Evolutionary conservation across 2,329 filamentous ascomycete species (phyloP).

Genomic region (Fusarium equiseti): DNA sequence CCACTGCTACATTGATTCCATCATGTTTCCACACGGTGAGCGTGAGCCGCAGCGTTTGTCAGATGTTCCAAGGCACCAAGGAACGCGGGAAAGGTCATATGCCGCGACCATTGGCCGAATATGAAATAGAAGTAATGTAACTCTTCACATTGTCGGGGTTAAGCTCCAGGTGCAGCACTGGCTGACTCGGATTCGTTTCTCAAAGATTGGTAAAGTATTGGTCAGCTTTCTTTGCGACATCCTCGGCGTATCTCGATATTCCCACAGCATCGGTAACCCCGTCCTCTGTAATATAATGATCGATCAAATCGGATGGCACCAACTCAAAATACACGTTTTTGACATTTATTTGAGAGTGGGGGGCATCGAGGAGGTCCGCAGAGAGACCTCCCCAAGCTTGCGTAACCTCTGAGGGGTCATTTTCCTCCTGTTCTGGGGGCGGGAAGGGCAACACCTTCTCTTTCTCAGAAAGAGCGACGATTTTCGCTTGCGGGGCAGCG

Average conservation of each 20-base stretch:
- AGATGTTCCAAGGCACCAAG: slow-evolving; percentile 17
- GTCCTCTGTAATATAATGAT: slow-evolving; percentile 67
- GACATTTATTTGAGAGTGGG: slow-evolving; percentile 49
- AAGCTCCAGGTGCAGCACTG: slow-evolving; percentile 13
- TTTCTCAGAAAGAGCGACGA: slow-evolving; percentile 68
- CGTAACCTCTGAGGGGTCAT: slow-evolving; percentile 64
- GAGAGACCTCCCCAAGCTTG: slow-evolving; percentile 57
- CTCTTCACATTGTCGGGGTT: slow-evolving; percentile 19
- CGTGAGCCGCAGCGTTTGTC: slow-evolving; percentile 10
- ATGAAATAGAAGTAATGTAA: slow-evolving; percentile 11
- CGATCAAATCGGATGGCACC: slow-evolving; percentile 63
- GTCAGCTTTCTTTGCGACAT: slow-evolving; percentile 53
- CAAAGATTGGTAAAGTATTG: slow-evolving; percentile 58
- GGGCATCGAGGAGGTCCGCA: not conserved
- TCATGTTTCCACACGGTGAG: slow-evolving; percentile 18
- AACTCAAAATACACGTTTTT: slow-evolving; percentile 72
- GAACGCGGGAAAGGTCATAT: not conserved
- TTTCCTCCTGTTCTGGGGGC: slow-evolving; percentile 59
- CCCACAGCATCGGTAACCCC: slow-evolving; percentile 57
- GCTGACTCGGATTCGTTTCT: slow-evolving; percentile 15
- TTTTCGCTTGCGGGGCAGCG: slow-evolving; percentile 58
- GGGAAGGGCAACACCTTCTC: slow-evolving; percentile 69
- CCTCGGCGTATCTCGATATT: slow-evolving; percentile 56
- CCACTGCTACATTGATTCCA: slow-evolving; percentile 22
- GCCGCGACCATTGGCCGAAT: slow-evolving; percentile 17